phyloP scores from a whole-genome alignment of 108 stramenopile genomes.

The Cylindrotheca fusiformis region DNA sequence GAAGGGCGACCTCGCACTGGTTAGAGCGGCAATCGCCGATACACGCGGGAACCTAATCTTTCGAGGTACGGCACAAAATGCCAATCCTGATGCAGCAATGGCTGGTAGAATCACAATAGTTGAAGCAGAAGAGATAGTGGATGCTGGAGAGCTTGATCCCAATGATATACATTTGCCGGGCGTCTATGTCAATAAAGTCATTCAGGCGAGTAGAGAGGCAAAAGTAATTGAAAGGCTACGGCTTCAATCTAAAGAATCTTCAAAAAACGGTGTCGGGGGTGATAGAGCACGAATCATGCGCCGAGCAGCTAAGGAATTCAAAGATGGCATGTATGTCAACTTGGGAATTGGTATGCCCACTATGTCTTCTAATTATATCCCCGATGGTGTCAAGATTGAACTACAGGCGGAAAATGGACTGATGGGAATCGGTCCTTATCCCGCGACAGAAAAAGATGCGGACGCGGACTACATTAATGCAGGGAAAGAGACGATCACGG shows the following conservation, averaged over 20 bases:
- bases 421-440: conserved; percentile 89
- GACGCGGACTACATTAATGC: conserved; percentile 92
- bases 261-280: conserved; percentile 43
- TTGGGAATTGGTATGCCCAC: conserved; percentile 92
- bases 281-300: conserved; percentile 78
- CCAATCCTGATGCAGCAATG: conserved; percentile 91
- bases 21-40: conserved; percentile 90
- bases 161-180: conserved; percentile 89
- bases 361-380: conserved; percentile 83
- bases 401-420: conserved; percentile 93
- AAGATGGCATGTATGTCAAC: conserved; percentile 95
- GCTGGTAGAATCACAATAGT: conserved; percentile 83
- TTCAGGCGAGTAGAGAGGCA: conserved; percentile 72
- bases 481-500: conserved; percentile 91
- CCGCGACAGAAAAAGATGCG: conserved; percentile 51
- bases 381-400: conserved; percentile 83
- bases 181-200: conserved; percentile 86
- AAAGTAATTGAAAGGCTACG: conserved; percentile 89
- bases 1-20: conserved; percentile 71
- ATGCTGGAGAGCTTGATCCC: conserved; percentile 83
- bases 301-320: conserved; percentile 89
- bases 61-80: conserved; percentile 84
- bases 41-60: conserved; percentile 92
- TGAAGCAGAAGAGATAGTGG: conserved; percentile 90
- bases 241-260: conserved; percentile 26